A percentile compares a stretch with the other conserved stretches of the same genome.
These are phyloP conservation scores for Blastocystis sp. DNA, from an alignment of 352 stramenopile genomes.

Conservation along the genomic window DNA sequence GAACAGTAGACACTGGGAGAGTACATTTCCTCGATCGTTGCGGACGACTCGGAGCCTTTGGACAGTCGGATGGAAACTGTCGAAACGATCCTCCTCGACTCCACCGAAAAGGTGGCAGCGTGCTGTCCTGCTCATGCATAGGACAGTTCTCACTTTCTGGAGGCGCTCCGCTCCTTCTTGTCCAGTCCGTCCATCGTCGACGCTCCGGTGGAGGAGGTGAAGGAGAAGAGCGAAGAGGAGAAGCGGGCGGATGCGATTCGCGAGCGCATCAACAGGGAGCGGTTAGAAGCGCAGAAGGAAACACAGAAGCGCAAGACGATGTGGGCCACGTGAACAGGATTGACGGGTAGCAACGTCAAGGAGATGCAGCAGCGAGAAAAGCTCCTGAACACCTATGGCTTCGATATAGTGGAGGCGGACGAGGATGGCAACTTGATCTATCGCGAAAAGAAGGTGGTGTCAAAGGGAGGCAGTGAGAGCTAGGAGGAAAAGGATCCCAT, in stretches of 20 bases:
- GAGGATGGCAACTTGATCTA: conserved; percentile 56
- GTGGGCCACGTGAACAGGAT: neutral
- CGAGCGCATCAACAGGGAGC: conserved; percentile 31
- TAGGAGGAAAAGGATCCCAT: conserved; percentile 56
- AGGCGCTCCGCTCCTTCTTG: conserved; percentile 22
- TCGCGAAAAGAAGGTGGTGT: conserved; percentile 29
- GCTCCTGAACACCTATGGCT: conserved; percentile 60
- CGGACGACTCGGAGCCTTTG: conserved; percentile 22
- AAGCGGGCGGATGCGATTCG: neutral
- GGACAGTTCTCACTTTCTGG: conserved; percentile 1
- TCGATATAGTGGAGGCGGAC: conserved; percentile 53
- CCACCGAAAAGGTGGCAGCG: neutral
- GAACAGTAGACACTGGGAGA: conserved; percentile 51
- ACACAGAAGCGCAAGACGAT: conserved; percentile 24
- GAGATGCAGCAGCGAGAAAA: conserved; percentile 53
- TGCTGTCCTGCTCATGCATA: neutral
- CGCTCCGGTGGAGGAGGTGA: neutral
- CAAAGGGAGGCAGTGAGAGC: too few species aligned
- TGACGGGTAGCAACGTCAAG: neutral
- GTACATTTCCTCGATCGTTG: conserved; percentile 28
- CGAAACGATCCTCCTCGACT: conserved; percentile 22
- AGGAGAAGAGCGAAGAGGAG: neutral
- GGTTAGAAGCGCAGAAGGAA: conserved; percentile 40
- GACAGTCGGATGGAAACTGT: conserved; percentile 44
- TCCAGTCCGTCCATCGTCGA: neutral